phyloP scores from a whole-genome alignment of 371 early-diverging fungal genomes.

The Mucor velutinosus region DNA sequence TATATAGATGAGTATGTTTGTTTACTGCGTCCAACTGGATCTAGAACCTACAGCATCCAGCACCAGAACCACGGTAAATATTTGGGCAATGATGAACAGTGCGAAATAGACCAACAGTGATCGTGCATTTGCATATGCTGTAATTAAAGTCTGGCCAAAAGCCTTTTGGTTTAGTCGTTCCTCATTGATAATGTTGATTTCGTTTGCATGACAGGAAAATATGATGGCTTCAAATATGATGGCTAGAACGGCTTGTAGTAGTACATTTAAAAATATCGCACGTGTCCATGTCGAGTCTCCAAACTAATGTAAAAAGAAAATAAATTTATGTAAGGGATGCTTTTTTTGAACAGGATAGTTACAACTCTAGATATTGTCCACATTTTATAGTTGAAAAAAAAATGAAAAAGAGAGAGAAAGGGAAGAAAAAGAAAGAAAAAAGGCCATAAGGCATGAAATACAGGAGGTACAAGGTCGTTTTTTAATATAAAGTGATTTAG shows the following conservation, averaged over 20 bases:
- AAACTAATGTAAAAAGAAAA: conserved; percentile 34
- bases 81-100: conserved; percentile 49
- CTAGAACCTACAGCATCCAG: conserved; percentile 44
- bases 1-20: background rate
- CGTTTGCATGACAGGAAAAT: conserved; percentile 34
- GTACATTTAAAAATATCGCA: conserved; percentile 39
- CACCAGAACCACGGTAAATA: conserved; percentile 44
- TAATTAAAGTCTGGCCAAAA: conserved; percentile 30
- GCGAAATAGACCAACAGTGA: conserved; percentile 48
- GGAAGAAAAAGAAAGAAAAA: conserved; percentile 4
- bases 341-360: conserved; percentile 16
- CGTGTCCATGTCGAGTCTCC: conserved; percentile 54
- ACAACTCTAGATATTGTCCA: conserved; percentile 49
- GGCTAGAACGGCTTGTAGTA: conserved; percentile 41
- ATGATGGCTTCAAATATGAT: conserved; percentile 49
- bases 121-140: conserved; percentile 48
- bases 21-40: background rate
- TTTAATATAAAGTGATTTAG: background rate
- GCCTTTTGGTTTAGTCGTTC: conserved; percentile 34
- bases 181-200: conserved; percentile 38
- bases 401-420: conserved; percentile 7
- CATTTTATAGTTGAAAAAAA: conserved; percentile 19
- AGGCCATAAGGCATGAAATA: background rate
- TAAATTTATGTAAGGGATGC: background rate
- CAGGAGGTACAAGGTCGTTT: background rate